Evolutionary conservation across 2,329 filamentous ascomycete species (phyloP).

Genomic region (Mycogone perniciosa): DNA sequence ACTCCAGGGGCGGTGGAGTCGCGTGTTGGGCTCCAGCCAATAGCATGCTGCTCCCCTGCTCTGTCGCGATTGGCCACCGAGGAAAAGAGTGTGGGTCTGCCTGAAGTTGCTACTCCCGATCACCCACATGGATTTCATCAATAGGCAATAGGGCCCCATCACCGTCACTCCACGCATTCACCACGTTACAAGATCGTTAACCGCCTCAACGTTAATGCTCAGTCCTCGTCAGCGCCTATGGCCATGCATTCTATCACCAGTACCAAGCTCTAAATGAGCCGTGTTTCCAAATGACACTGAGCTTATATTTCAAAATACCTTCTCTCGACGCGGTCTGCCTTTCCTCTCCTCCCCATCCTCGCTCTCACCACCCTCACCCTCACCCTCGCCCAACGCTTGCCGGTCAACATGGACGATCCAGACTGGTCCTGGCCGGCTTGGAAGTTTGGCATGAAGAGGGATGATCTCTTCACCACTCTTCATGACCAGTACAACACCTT

Average conservation of each 20-base stretch:
- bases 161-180: constrained; percentile 9
- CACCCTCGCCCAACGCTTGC: not conserved
- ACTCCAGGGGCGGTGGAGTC: too few relatives aligned
- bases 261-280: constrained; percentile 16
- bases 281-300: constrained; percentile 8
- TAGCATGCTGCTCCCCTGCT: too few relatives aligned
- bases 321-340: not conserved
- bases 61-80: too few relatives aligned
- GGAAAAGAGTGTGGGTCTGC: too few relatives aligned
- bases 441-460: constrained; percentile 57
- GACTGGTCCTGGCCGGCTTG: constrained; percentile 51
- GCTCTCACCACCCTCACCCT: not conserved
- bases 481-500: constrained; percentile 57
- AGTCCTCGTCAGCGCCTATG: constrained; percentile 10
- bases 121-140: too few relatives aligned
- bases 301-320: not conserved
- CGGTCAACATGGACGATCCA: constrained; percentile 47
- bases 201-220: constrained; percentile 5
- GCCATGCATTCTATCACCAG: constrained; percentile 16
- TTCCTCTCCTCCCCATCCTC: not conserved
- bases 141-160: constrained; percentile 1
- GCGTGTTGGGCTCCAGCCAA: too few relatives aligned
- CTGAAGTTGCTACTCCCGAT: too few relatives aligned
- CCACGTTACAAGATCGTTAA: constrained; percentile 15
- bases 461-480: constrained; percentile 51